Conservation (phyloP, 2,329 filamentous ascomycete species). For the Scytalidium sp. region DNA sequence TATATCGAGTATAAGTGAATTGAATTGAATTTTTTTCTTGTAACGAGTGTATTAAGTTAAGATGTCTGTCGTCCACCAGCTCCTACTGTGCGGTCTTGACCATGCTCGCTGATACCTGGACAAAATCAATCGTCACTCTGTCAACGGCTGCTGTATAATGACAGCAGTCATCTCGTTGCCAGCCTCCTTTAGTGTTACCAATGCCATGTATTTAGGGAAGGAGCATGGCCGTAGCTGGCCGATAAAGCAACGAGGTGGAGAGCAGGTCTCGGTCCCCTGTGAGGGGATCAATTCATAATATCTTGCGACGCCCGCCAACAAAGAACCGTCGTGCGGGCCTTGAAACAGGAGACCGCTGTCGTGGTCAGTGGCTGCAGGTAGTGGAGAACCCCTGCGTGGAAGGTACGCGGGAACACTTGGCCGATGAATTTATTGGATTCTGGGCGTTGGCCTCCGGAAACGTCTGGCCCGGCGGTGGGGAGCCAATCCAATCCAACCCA, state of each 20-base stretch:
- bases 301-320: neutral
- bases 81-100: constrained; percentile 3
- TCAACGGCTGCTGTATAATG: constrained; percentile 10
- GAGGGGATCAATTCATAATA: neutral
- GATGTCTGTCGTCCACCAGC: neutral
- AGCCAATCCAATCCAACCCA: neutral
- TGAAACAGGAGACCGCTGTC: neutral
- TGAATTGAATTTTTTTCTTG: neutral
- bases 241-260: neutral
- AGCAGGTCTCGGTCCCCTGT: neutral
- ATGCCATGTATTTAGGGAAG: neutral
- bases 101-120: constrained; percentile 11
- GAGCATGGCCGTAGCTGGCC: neutral
- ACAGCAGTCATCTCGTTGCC: constrained; percentile 15
- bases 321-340: neutral
- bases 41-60: neutral
- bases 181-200: neutral
- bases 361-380: neutral
- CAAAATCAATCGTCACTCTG: neutral
- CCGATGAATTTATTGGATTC: neutral
- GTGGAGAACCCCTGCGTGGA: neutral
- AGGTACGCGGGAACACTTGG: neutral
- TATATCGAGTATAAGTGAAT: neutral
- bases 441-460: neutral
- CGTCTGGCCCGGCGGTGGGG: neutral